Percentiles rank a stretch among this genome's conserved stretches.
Conservation (phyloP, 352 stramenopile species). For the Thraustotheca clavata region DNA sequence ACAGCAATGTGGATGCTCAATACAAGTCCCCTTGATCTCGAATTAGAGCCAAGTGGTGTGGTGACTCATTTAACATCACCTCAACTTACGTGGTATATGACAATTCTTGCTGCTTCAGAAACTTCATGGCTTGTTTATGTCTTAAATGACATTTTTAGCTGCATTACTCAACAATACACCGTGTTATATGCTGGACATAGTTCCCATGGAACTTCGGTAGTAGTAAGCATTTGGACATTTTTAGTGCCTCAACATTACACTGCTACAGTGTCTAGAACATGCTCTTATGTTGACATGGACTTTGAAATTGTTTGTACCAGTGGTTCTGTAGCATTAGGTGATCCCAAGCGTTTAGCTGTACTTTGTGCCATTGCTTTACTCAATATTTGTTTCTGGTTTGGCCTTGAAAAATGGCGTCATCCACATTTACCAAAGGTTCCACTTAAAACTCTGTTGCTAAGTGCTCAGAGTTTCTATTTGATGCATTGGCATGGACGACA, state of each 20-base stretch:
- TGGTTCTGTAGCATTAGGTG: background rate
- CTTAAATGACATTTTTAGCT: conserved; percentile 15
- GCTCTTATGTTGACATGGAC: background rate
- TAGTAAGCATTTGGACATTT: conserved; percentile 3
- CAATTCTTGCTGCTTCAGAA: background rate
- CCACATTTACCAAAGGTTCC: background rate
- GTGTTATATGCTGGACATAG: conserved; percentile 6
- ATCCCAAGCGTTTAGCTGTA: background rate
- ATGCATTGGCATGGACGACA: conserved; percentile 5
- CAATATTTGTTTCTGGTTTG: background rate
- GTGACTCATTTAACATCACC: background rate
- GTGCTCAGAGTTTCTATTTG: background rate
- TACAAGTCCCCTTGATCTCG: background rate
- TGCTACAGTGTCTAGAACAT: background rate
- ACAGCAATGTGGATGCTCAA: conserved; percentile 8
- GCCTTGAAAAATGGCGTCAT: background rate
- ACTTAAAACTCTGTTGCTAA: background rate
- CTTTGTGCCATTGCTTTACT: background rate
- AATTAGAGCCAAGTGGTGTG: background rate
- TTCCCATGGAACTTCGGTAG: background rate
- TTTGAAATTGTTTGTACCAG: conserved; percentile 1
- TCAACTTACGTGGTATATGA: conserved; percentile 7
- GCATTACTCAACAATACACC: conserved; percentile 2
- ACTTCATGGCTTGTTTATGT: conserved; percentile 13
- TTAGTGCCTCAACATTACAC: conserved; percentile 2